Base-by-base conservation (phyloP, 2,329 filamentous ascomycete genomes). In the Metarhizium brunneum region DNA sequence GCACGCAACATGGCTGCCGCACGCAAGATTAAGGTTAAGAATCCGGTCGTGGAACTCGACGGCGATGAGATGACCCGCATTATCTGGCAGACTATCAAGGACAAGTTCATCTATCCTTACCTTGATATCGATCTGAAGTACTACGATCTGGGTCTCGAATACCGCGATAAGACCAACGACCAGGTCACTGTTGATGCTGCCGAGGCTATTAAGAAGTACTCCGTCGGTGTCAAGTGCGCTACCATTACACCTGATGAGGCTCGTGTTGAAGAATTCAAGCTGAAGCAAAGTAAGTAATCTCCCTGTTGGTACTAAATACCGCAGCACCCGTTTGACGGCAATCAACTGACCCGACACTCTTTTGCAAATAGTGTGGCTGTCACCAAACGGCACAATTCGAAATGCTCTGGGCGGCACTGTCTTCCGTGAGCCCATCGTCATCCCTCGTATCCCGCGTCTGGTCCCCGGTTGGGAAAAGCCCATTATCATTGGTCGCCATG, bases 21-120 rank as follows among this genome's bases (percentile, higher is more conserved):
- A 65, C 78, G 82, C 69, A 99, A 97, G 87, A 97, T 97, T 83
- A 94, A 95, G 84, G 94, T 99, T 80, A 92, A 95, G 85, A 97
- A 96, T 76, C 94, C 94, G 63, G 86, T 99, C 71, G 94, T 99
- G 73, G 94, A 97, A 80, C 84, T 97, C 67, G 92, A 97, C 72
- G 92, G 92, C 68, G 84, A 87, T 66, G 84, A 91, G 86, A 97
- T 97, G 94, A 99, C 94, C 66, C 83, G 94, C 68, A 92, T 99
- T 73, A 99, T 99, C 80, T 99, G 94, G 94, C 81, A 96, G 79
- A 86, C 89, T 74, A 99, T 99, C 83, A 96, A 96, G 83, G 89
- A 97, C 78, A 96, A 95, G 82, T 92, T 96, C 79, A 96, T 96
- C 76, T 81, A 87, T 76, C 92, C 92, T 56, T 96, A 94, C 78